Evolutionary conservation across 495 filamentous ascomycete genomes (phyloP), one percentile per base, ranked within the genome.

Genomic region (Peziza echinospora): DNA sequence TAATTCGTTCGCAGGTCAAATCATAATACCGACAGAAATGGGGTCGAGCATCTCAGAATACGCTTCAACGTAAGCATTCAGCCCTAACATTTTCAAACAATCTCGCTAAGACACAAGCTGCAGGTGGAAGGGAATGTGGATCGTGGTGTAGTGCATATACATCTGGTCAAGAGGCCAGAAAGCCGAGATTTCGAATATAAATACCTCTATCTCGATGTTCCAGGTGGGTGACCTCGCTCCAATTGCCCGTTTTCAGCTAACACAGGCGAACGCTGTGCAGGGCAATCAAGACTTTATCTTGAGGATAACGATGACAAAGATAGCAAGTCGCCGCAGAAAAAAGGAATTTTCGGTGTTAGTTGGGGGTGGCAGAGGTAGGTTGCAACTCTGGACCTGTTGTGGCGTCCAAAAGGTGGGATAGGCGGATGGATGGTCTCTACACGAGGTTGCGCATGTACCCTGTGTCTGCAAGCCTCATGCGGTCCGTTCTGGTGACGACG

Each of bases 11-110:
- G n/a, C 43, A 83, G 80, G 28, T 78, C 78, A 6, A 75, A 66
- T 0, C 56, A 69, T 1, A 71, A 71, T 48, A 85, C 71, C 49
- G 87, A 94, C 58, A 61, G 66, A 5, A 63, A 71, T 49, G 89
- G 86, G 3, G 75, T 71, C 40, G 80, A 94, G 53, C 84, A 94
- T 64, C 53, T 94, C 50, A 66, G 69, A 41, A 83, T 97, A 70
- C 78, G 82, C 44, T 97, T 97, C 61, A 78, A 93, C 60, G 83
- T 86, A 65, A 48, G 65, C 58, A n/a, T n/a, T n/a, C n/a, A n/a
- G n/a, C n/a, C n/a, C n/a, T n/a, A n/a, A n/a, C n/a, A n/a, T n/a
- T n/a, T n/a, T n/a, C n/a, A n/a, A n/a, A n/a, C n/a, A n/a, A n/a
- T n/a, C n/a, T n/a, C n/a, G n/a, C n/a, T n/a, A n/a, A n/a, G n/a